Conservation (phyloP, 192 early-diverging fungal genomes). For the Backusella luteola region DNA sequence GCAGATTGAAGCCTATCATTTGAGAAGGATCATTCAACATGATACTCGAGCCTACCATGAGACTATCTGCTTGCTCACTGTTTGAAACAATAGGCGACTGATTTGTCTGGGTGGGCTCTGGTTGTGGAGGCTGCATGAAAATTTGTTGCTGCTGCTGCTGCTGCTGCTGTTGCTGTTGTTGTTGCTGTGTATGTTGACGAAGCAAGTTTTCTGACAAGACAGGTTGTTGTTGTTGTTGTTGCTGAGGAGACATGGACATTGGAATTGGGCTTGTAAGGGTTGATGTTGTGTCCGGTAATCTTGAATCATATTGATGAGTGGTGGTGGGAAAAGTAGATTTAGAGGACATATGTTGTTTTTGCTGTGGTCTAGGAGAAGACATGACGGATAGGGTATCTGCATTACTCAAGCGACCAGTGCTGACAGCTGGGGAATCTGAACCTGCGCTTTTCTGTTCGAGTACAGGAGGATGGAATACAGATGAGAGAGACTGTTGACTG, state of each 20-base stretch:
- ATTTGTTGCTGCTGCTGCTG: constrained; percentile 9
- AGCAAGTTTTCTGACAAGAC: background rate
- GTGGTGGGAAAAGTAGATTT: background rate
- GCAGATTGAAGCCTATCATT: constrained; percentile 12
- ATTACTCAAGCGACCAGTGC: constrained; percentile 1
- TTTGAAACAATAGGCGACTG: background rate
- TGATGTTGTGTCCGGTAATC: background rate
- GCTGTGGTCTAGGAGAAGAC: background rate
- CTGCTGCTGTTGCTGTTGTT: constrained; percentile 10
- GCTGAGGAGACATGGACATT: background rate
- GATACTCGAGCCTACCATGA: constrained; percentile 22
- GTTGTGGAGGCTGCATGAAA: background rate
- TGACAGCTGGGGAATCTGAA: background rate
- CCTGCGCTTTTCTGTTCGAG: constrained; percentile 22
- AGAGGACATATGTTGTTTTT: background rate
- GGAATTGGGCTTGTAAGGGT: background rate
- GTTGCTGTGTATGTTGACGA: constrained; percentile 2
- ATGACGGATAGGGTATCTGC: background rate
- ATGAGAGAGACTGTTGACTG: constrained; percentile 36
- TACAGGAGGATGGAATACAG: constrained; percentile 36
- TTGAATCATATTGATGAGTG: background rate
- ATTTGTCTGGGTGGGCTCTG: background rate
- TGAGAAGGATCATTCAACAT: constrained; percentile 25
- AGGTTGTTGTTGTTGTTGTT: background rate
- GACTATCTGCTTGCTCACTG: background rate